Conservation (phyloP, 768 basidiomycete species). For the Rhizopogon sp. region DNA sequence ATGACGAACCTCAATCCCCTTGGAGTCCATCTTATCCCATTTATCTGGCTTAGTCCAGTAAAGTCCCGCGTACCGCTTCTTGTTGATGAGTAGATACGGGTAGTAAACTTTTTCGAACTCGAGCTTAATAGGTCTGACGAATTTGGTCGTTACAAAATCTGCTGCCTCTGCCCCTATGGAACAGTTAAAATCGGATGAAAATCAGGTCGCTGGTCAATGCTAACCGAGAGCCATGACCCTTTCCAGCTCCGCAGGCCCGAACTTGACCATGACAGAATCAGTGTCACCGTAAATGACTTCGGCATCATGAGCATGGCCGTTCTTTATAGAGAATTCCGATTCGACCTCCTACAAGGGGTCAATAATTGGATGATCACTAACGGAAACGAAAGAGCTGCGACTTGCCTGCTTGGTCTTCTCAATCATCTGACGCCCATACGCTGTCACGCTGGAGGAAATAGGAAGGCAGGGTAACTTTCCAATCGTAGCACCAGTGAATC, state of each 20-base stretch:
- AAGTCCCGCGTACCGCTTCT: conserved; percentile 96
- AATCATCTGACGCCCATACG: conserved; percentile 99
- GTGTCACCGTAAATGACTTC: conserved; percentile 98
- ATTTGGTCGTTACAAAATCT: conserved; percentile 83
- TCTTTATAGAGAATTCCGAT: conserved; percentile 75
- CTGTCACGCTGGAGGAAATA: conserved; percentile 92
- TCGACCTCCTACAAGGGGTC: conserved; percentile 68
- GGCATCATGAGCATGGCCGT: conserved; percentile 83
- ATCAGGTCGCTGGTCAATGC: conserved; percentile 12
- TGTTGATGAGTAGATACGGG: conserved; percentile 96
- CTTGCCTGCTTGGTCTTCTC: conserved; percentile 86
- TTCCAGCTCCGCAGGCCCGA: conserved; percentile 83
- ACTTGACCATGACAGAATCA: conserved; percentile 98
- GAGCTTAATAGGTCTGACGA: conserved; percentile 93
- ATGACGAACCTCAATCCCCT: conserved; percentile 87
- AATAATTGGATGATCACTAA: not conserved
- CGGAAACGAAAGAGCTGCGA: conserved; percentile 5
- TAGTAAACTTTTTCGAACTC: conserved; percentile 99
- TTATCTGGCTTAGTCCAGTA: conserved; percentile 97
- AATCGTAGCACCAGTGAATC: conserved; percentile 96
- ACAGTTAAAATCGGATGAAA: not conserved
- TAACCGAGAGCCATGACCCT: conserved; percentile 88
- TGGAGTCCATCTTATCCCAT: conserved; percentile 99
- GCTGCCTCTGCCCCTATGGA: conserved; percentile 84
- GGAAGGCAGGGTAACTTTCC: conserved; percentile 94